Evolutionary conservation across 108 stramenopile genomes (phyloP), one percentile per base, ranked within the genome.

Genomic region (Asterionellopsis glacialis): DNA sequence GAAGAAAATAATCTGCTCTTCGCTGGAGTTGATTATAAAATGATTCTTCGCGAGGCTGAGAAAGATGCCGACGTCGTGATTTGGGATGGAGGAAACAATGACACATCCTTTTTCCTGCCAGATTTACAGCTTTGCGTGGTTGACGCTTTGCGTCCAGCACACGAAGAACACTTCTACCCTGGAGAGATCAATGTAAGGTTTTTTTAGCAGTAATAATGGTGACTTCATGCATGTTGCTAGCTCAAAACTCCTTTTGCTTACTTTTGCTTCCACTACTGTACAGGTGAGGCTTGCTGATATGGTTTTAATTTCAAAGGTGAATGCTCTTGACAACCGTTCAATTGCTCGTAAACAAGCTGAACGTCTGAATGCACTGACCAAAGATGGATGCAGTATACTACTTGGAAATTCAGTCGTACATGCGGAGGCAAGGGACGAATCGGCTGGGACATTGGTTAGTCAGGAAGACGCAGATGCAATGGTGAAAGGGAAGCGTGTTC

Each of bases 51-150:
- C 25, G 73, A 78, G 54, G 73, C 77, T 10, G 77, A 78, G 51
- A 65, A 70, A 51, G 77, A 74, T 11, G 73, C 69, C 0, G 77
- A 78, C 42, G 33, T 78, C 14, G 63, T 78, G n/a, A 58, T 78
- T 25, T 78, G 77, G 77, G 77, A 78, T 54, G 77, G 77, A 45
- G 77, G 77, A 12, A 78, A 78, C 52, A 78, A 78, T 38, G 77
- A 78, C 26, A 61, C 64, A 33, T 63, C 67, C 16, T 78, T 78
- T 60, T 78, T 65, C 55, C 65, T 63, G 57, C 73, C 77, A n/a
- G 65, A 66, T 47, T 58, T 78, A 16, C 69, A 45, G 21, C 70
- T 78, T 40, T 55, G 52, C 19, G 50, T 78, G n/a, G 77, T 65
- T 21, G 77, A 78, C 42, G 72, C 77, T 26, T 49, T 78, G 42